phyloP scores from a whole-genome alignment of 2,329 filamentous ascomycete genomes.

The Neonectria hederae region DNA sequence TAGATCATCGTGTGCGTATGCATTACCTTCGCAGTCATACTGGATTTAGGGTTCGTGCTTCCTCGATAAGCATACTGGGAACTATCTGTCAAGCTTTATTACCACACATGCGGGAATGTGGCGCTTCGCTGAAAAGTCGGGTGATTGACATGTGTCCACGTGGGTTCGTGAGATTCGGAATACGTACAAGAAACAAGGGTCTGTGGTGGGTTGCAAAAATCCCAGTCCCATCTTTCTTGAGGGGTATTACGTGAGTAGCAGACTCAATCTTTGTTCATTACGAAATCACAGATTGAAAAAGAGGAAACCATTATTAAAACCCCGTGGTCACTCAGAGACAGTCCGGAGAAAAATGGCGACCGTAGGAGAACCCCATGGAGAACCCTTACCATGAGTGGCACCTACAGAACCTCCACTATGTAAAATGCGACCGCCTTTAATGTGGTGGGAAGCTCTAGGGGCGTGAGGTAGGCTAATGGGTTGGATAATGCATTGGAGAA shows the following conservation, averaged over 20 bases:
- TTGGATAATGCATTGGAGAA: not conserved
- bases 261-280: not conserved
- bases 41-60: not conserved
- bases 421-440: not conserved
- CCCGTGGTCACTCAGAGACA: not conserved
- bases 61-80: not conserved
- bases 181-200: not conserved
- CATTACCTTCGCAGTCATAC: not conserved
- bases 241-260: not conserved
- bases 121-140: not conserved
- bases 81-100: not conserved
- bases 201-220: not conserved
- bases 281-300: slow-evolving; percentile 1
- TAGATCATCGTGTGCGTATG: not conserved
- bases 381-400: not conserved
- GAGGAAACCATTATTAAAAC: slow-evolving; percentile 3
- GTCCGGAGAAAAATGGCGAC: not conserved
- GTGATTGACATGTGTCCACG: not conserved
- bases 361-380: not conserved
- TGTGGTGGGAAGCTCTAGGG: not conserved
- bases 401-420: not conserved
- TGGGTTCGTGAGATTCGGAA: not conserved
- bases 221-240: not conserved
- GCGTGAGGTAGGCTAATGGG: not conserved
- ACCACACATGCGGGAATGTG: not conserved